Evolutionary conservation across 768 basidiomycete species (phyloP).

Genomic region (Rhodotorula diobovata): DNA sequence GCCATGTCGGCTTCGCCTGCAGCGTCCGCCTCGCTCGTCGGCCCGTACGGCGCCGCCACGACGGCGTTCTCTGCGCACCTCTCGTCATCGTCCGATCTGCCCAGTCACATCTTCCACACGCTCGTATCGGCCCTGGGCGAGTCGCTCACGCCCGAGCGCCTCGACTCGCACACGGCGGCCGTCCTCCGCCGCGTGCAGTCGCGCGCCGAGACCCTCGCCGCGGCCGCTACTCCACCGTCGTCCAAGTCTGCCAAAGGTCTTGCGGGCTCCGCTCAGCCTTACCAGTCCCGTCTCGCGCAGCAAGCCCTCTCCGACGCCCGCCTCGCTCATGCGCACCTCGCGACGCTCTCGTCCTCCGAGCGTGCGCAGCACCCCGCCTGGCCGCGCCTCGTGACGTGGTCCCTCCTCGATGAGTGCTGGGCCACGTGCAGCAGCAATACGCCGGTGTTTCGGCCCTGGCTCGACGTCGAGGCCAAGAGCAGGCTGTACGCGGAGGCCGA

Average conservation of each 20-base stretch:
- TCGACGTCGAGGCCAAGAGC: background rate
- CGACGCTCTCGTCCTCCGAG: background rate
- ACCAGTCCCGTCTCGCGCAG: background rate
- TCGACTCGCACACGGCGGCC: background rate
- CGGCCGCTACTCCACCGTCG: too few species aligned
- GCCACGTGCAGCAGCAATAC: background rate
- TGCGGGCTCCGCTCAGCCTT: too few species aligned
- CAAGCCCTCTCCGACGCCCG: background rate
- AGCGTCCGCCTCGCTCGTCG: background rate
- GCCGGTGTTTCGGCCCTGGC: background rate
- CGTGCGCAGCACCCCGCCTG: background rate
- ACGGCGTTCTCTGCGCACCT: too few species aligned
- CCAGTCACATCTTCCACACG: background rate
- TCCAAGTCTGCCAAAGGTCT: too few species aligned
- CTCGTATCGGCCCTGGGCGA: background rate
- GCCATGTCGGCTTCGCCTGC: background rate
- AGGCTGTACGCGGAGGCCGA: background rate
- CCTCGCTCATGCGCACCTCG: background rate
- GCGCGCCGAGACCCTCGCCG: background rate
- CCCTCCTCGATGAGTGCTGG: background rate
- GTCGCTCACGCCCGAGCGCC: background rate
- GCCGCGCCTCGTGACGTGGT: conserved; percentile 2
- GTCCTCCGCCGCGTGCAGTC: background rate
- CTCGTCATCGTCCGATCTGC: background rate
- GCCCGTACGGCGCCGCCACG: too few species aligned